Evolutionary conservation across 1,139 yeast species (phyloP).

Genomic region (Candida sp.): DNA sequence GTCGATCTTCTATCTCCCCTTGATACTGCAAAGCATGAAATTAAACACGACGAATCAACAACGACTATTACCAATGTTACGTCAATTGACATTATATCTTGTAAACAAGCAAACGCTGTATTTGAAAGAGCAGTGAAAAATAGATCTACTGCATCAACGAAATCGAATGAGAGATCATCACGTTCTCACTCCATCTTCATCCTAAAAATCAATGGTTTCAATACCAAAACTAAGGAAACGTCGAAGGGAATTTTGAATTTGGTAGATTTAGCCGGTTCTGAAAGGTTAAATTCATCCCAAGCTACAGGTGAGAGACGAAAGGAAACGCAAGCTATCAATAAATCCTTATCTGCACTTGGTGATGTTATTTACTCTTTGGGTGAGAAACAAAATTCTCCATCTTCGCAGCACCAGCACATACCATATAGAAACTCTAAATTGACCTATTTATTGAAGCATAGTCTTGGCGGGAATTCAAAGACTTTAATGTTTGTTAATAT

Average conservation of each 20-base stretch:
- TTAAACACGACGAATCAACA: constrained; percentile 64
- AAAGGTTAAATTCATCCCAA: constrained; percentile 72
- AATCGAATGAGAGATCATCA: constrained; percentile 75
- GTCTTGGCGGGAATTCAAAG: constrained; percentile 83
- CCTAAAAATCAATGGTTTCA: constrained; percentile 55
- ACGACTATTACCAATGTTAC: constrained; percentile 65
- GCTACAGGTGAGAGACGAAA: constrained; percentile 76
- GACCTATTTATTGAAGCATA: constrained; percentile 80
- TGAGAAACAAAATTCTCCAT: constrained; percentile 15
- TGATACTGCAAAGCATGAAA: constrained; percentile 50
- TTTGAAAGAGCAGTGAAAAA: constrained; percentile 55
- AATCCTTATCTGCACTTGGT: constrained; percentile 83
- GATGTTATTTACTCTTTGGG: constrained; percentile 85
- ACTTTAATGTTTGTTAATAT: constrained; percentile 93
- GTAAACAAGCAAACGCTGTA: constrained; percentile 49
- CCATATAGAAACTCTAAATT: constrained; percentile 60
- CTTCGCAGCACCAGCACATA: constrained; percentile 30
- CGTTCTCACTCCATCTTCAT: constrained; percentile 72
- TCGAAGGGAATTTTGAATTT: constrained; percentile 67
- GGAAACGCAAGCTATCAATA: constrained; percentile 90
- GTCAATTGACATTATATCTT: constrained; percentile 43
- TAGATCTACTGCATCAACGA: constrained; percentile 81
- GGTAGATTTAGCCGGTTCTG: constrained; percentile 88
- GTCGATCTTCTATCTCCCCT: constrained; percentile 56
- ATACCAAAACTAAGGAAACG: constrained; percentile 45